These are phyloP conservation scores for Penicillium ucsense DNA, from an alignment of 495 filamentous ascomycete genomes.

Conservation along the genomic window DNA sequence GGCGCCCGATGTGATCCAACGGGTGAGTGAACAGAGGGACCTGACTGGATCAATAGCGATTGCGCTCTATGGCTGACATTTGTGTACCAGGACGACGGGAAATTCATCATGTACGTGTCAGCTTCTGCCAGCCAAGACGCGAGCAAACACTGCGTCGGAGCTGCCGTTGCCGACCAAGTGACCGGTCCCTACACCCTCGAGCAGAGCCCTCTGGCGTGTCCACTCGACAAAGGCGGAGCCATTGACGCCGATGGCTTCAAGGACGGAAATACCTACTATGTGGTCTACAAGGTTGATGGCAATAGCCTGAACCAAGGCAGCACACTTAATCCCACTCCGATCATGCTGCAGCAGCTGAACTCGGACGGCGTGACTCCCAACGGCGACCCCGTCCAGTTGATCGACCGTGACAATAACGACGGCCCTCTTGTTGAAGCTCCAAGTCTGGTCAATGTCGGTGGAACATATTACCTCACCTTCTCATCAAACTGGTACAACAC, in stretches of 20 bases:
- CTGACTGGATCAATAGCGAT: too few relatives aligned
- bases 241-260: slow-evolving; percentile 31
- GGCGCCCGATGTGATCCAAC: slow-evolving; percentile 39
- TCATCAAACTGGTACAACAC: slow-evolving; percentile 43
- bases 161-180: slow-evolving; percentile 26
- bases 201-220: slow-evolving; percentile 20
- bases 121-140: slow-evolving; percentile 15
- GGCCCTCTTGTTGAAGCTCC: slow-evolving; percentile 50
- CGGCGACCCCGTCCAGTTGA: slow-evolving; percentile 33
- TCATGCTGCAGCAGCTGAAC: slow-evolving; percentile 44
- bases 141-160: slow-evolving; percentile 34
- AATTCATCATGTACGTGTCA: slow-evolving; percentile 34
- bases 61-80: too few relatives aligned
- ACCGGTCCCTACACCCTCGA: slow-evolving; percentile 28
- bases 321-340: slow-evolving; percentile 35
- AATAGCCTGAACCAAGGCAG: slow-evolving; percentile 44
- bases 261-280: slow-evolving; percentile 21
- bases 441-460: slow-evolving; percentile 32
- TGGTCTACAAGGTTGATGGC: slow-evolving; percentile 47
- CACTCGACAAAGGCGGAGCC: slow-evolving; percentile 27
- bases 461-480: slow-evolving; percentile 49
- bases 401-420: slow-evolving; percentile 40
- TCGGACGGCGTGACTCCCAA: slow-evolving; percentile 39
- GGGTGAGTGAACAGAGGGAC: slow-evolving; percentile 2
- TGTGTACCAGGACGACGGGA: slow-evolving; percentile 16